Percentiles rank a stretch among this genome's conserved stretches.
phyloP scores from a whole-genome alignment of 2,329 filamentous ascomycete genomes.

The Trematosphaeria pertusa region DNA sequence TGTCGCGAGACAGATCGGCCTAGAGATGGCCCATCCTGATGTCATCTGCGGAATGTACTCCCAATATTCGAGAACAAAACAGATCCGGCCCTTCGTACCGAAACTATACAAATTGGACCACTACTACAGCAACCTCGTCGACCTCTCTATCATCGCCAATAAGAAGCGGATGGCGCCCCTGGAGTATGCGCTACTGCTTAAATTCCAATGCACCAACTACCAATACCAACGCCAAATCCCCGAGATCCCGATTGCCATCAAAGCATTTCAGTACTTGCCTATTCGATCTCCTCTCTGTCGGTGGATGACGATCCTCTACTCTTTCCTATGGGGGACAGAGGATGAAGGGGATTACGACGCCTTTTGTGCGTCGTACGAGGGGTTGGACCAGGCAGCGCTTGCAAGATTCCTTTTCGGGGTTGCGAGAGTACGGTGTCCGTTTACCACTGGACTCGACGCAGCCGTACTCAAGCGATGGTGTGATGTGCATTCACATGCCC shows the following conservation, averaged over 20 bases:
- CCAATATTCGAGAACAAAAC: not conserved
- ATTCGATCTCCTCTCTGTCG: constrained; percentile 16
- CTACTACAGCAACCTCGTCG: constrained; percentile 23
- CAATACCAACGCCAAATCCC: constrained; percentile 3
- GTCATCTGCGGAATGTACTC: constrained; percentile 7
- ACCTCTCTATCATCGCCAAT: constrained; percentile 20
- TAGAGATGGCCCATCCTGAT: not conserved
- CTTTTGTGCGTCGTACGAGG: constrained; percentile 4
- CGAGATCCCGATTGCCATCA: not conserved
- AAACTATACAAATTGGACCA: constrained; percentile 4
- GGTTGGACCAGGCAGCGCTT: constrained; percentile 4
- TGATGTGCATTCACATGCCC: constrained; percentile 16
- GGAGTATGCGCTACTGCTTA: constrained; percentile 16
- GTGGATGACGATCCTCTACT: constrained; percentile 23
- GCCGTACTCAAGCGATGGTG: constrained; percentile 20
- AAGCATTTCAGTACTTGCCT: constrained; percentile 21
- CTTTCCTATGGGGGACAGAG: constrained; percentile 20
- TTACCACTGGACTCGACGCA: constrained; percentile 12
- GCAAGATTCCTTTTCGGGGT: constrained; percentile 17
- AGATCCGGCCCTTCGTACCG: not conserved
- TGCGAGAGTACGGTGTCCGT: constrained; percentile 8
- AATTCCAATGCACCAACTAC: constrained; percentile 22
- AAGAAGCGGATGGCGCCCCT: constrained; percentile 2
- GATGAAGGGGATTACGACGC: constrained; percentile 6
- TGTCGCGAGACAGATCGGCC: not conserved